A percentile compares a stretch with the other conserved stretches of the same genome.
These are phyloP conservation scores for Mesembryanthemum crystallinum DNA, from an alignment of 148 eudicot species.

Conservation along the genomic window DNA sequence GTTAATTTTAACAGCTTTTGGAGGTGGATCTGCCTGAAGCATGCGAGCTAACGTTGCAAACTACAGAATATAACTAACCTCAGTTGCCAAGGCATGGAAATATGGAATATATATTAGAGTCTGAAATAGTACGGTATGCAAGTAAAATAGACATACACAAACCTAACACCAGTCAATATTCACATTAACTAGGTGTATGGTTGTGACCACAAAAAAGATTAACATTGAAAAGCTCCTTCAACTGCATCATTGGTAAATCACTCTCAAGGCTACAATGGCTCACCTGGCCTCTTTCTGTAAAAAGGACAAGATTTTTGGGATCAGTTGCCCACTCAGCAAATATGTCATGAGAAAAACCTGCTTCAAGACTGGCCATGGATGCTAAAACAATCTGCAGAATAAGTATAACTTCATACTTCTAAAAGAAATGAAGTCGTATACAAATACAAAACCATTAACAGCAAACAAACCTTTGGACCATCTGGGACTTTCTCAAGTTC, in stretches of 20 bases:
- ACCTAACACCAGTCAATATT: background rate
- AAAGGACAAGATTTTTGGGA: conserved; percentile 81
- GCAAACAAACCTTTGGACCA: conserved; percentile 79
- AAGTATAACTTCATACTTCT: conserved; percentile 2
- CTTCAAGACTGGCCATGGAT: conserved; percentile 96
- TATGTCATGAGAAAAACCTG: conserved; percentile 92
- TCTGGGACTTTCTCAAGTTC: conserved; percentile 84
- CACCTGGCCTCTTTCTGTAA: conserved; percentile 99
- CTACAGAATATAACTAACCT: conserved; percentile 37
- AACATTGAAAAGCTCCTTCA: conserved; percentile 95
- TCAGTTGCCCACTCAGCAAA: conserved; percentile 98
- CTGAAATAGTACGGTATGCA: background rate
- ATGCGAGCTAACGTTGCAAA: conserved; percentile 83
- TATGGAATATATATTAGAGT: background rate
- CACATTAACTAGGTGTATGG: background rate
- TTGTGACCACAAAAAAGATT: conserved; percentile 69
- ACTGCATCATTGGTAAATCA: conserved; percentile 94
- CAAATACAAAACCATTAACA: background rate
- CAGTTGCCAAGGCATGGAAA: background rate
- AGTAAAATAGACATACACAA: background rate
- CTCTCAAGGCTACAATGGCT: conserved; percentile 36
- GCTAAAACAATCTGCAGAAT: conserved; percentile 75
- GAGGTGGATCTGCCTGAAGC: conserved; percentile 99
- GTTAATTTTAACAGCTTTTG: conserved; percentile 94
- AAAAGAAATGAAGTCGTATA: conserved; percentile 1